Evolutionary conservation across 148 eudicot genomes (phyloP).

Genomic region (Amaranthus hypochondriacus): DNA sequence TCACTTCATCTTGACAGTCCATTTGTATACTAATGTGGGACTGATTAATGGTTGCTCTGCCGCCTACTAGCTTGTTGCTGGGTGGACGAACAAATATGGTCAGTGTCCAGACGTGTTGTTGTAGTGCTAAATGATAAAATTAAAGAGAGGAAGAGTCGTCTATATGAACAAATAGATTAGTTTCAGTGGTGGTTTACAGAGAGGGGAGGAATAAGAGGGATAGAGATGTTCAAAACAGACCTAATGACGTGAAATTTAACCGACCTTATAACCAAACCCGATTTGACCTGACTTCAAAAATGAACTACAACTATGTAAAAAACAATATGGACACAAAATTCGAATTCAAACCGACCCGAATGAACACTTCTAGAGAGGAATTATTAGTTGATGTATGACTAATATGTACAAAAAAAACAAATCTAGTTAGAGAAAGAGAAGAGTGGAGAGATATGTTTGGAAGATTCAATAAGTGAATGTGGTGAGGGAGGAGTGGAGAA

Average conservation of each 20-base stretch:
- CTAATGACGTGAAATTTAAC: too few species aligned
- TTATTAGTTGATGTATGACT: neutral
- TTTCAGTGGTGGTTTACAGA: too few species aligned
- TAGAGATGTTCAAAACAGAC: too few species aligned
- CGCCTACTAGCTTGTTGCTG: neutral
- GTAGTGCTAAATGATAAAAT: too few species aligned
- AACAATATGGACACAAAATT: neutral
- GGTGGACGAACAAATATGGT: too few species aligned
- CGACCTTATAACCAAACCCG: too few species aligned
- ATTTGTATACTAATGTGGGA: neutral
- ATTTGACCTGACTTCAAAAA: too few species aligned
- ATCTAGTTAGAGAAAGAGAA: neutral
- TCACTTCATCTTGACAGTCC: constrained; percentile 28
- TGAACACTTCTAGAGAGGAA: too few species aligned
- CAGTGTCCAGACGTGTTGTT: too few species aligned
- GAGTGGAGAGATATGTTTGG: constrained; percentile 1
- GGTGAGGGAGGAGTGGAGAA: constrained; percentile 24
- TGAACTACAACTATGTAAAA: neutral
- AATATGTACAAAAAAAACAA: neutral
- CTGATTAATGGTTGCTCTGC: neutral
- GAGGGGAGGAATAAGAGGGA: too few species aligned
- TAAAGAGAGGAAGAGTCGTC: too few species aligned
- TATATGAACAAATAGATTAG: too few species aligned
- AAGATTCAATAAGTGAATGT: constrained; percentile 20
- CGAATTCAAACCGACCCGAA: neutral